Evolutionary conservation across 2,329 filamentous ascomycete species (phyloP).

Genomic region (Fusarium decemcellulare): DNA sequence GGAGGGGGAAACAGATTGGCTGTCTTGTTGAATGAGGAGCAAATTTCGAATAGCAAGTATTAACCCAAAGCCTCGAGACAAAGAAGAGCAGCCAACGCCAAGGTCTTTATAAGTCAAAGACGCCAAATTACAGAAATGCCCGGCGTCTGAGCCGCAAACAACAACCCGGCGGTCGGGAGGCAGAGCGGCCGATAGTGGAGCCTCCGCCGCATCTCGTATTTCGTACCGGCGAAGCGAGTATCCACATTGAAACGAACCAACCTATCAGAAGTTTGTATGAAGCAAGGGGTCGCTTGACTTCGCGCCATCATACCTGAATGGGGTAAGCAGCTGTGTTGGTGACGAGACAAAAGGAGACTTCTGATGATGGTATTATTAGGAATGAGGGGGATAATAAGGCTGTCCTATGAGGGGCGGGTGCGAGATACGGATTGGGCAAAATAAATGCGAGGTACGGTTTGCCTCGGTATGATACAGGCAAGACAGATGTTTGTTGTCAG

Average conservation of each 20-base stretch:
- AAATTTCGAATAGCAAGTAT: neutral
- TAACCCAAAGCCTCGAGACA: neutral
- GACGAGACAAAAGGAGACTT: neutral
- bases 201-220: constrained; percentile 35
- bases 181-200: constrained; percentile 28
- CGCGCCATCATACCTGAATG: constrained; percentile 36
- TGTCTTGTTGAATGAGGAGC: neutral
- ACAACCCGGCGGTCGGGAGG: constrained; percentile 20
- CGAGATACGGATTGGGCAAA: constrained; percentile 25
- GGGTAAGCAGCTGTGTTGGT: constrained; percentile 6
- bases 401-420: constrained; percentile 20
- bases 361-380: neutral
- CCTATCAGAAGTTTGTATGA: constrained; percentile 20
- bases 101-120: constrained; percentile 7
- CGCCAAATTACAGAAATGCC: neutral
- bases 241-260: neutral
- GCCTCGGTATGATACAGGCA: neutral
- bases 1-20: too few species aligned
- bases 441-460: neutral
- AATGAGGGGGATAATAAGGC: neutral
- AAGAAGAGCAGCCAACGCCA: neutral
- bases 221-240: constrained; percentile 30
- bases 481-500: neutral
- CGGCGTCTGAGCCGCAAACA: neutral
- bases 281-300: constrained; percentile 11